Evolutionary conservation across 2,329 filamentous ascomycete genomes (phyloP).

Genomic region (Furcasterigmium furcatum): DNA sequence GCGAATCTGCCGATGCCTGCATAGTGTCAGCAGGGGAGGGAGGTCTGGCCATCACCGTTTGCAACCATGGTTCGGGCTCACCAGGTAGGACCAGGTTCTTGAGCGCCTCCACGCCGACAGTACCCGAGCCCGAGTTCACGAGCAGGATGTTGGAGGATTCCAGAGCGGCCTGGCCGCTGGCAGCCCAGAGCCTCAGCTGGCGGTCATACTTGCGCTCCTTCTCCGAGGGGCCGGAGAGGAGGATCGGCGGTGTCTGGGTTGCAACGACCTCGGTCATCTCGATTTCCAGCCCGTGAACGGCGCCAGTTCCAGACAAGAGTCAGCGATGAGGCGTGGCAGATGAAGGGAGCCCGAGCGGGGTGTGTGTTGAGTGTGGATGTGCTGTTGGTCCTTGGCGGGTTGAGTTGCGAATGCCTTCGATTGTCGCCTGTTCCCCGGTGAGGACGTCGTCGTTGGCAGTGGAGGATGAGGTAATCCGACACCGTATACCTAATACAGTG

Average conservation of each 20-base stretch:
- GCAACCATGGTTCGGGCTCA: constrained; percentile 20
- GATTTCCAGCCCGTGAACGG: neutral
- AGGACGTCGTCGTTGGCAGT: no score
- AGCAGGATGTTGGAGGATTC: constrained; percentile 91
- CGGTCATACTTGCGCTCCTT: constrained; percentile 85
- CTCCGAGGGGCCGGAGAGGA: constrained; percentile 50
- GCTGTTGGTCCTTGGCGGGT: neutral
- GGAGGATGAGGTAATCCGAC: no score
- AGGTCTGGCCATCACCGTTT: neutral
- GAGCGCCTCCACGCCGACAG: constrained; percentile 83
- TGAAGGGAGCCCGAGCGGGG: neutral
- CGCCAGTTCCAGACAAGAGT: no score
- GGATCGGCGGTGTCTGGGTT: constrained; percentile 42
- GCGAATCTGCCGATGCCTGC: constrained; percentile 84
- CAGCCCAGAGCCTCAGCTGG: constrained; percentile 92
- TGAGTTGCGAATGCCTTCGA: neutral
- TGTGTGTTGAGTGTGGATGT: neutral
- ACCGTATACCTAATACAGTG: no score
- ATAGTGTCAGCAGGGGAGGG: constrained; percentile 15
- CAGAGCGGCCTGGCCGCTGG: constrained; percentile 83
- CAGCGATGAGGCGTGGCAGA: neutral
- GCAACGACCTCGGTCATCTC: constrained; percentile 41
- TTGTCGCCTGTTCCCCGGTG: no score
- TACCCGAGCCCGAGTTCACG: constrained; percentile 82
- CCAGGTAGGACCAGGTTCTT: constrained; percentile 97